phyloP scores from a whole-genome alignment of 805 yeast species.

The Lachancea sp. region DNA sequence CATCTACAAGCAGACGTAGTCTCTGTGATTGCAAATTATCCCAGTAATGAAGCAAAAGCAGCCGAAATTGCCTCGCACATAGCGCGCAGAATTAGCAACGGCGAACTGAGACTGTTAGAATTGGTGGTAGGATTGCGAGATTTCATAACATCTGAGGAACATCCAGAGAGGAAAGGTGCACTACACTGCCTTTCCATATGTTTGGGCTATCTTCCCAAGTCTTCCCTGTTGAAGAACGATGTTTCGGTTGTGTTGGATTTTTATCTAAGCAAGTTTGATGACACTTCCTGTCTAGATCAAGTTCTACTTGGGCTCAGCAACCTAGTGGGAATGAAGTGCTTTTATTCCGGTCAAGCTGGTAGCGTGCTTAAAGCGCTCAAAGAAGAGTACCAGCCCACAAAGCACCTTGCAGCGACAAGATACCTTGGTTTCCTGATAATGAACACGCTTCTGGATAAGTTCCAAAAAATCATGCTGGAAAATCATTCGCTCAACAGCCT shows the following conservation, averaged over 20 bases:
- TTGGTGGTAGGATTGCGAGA: conserved; percentile 57
- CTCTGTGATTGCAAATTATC: conserved; percentile 37
- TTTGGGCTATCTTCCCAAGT: conserved; percentile 26
- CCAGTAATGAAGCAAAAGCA: conserved; percentile 30
- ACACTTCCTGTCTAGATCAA: conserved; percentile 46
- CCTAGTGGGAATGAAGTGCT: conserved; percentile 47
- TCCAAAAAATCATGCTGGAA: conserved; percentile 19
- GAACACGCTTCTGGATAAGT: conserved; percentile 30
- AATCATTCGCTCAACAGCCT: conserved; percentile 31
- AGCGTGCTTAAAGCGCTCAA: conserved; percentile 34
- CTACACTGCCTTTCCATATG: conserved; percentile 39
- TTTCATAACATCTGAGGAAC: conserved; percentile 54
- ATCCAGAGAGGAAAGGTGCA: conserved; percentile 44
- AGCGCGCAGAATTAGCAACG: conserved; percentile 23
- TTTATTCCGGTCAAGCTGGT: conserved; percentile 33
- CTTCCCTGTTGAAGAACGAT: conserved; percentile 35
- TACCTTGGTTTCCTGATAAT: conserved; percentile 51
- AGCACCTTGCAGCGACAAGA: conserved; percentile 56
- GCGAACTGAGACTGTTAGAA: conserved; percentile 38
- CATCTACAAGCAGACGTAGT: conserved; percentile 11
- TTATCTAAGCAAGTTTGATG: conserved; percentile 60
- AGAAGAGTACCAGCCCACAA: conserved; percentile 47
- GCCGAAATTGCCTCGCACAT: conserved; percentile 26
- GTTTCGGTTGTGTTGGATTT: conserved; percentile 42
- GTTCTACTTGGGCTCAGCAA: conserved; percentile 49